Conservation (phyloP, 495 filamentous ascomycete genomes). For the Chaetomium cochliodes region DNA sequence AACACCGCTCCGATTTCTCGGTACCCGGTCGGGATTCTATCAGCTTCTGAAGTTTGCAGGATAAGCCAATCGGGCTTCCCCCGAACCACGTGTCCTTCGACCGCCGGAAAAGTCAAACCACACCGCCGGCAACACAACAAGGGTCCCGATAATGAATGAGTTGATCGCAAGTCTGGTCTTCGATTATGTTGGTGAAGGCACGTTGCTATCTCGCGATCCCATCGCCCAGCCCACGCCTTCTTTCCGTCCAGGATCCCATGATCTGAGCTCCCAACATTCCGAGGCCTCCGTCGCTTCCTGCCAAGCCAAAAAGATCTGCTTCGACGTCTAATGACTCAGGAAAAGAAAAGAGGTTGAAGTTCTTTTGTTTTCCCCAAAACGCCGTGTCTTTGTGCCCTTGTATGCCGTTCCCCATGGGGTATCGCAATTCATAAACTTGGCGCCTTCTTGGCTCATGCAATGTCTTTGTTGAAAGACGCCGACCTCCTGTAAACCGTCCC, state of each 20-base stretch:
- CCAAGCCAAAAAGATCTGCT: constrained; percentile 38
- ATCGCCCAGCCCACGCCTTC: not conserved
- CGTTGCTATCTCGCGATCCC: not conserved
- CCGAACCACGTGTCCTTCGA: not conserved
- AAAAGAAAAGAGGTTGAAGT: constrained; percentile 49
- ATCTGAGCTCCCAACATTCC: not conserved
- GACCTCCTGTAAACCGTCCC: constrained; percentile 23
- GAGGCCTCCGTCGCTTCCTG: constrained; percentile 7
- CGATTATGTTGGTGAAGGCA: not conserved
- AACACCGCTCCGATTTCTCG: not conserved
- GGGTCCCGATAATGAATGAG: not conserved
- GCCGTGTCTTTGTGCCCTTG: constrained; percentile 37
- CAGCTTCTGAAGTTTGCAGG: not conserved
- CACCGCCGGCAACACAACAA: not conserved
- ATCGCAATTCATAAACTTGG: constrained; percentile 38
- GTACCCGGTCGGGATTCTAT: not conserved
- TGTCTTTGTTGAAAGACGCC: constrained; percentile 49
- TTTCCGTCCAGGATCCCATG: not conserved
- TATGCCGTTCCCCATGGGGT: constrained; percentile 40
- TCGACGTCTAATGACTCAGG: constrained; percentile 38
- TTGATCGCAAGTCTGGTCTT: not conserved
- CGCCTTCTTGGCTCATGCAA: constrained; percentile 37
- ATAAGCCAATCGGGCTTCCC: not conserved
- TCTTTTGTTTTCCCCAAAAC: constrained; percentile 47
- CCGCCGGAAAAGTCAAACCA: not conserved